Evolutionary conservation across 192 early-diverging fungal species (phyloP), one percentile per base, ranked within the genome.

Genomic region (Thoreauomyces humboldtii): DNA sequence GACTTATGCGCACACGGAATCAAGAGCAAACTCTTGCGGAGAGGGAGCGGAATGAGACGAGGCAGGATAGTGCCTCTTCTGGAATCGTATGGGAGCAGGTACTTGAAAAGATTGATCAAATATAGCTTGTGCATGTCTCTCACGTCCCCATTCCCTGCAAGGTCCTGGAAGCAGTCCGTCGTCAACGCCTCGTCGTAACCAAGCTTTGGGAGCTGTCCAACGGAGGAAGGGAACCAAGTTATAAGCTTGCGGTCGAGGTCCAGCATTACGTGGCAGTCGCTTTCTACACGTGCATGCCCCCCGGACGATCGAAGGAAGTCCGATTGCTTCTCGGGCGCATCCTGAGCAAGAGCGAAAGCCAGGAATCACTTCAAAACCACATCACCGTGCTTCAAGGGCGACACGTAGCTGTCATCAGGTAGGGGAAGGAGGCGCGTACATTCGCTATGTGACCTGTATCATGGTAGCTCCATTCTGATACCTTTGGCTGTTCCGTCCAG

Each of bases 31-130:
- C 41, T 14, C 59, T 61, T 2, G 59, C 43, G 4, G 41, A 61
- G 11, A 42, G 59, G 59, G 59, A 61, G 41, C 21, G 59, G 22
- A 61, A 31, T 28, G 38, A 27, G 12, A 38, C 33, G 33, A 51
- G 15, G 11, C 47, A 57, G 55, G 55, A 37, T 9, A 37, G 34
- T n/a, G n/a, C 14, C 4, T 37, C 34, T 15, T 4, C 33, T 11
- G 55, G 55, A 36, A 61, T 61, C 31, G 28, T 61, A 11, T 61
- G 41, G 59, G 59, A 61, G 32, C 59, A 61, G 59, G 59, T 61
- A 52, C 29, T 24, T 12, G 22, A 24, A 50, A 24, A 24, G 15
- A 50, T 22, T 50, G 22, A 50, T 9, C 41, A 42, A n/a, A 42
- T 14, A 11, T 42, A n/a, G n/a, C 41, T 42, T 11, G 11, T 42